A percentile compares a stretch with the other conserved stretches of the same genome.
These are phyloP conservation scores for Brassica juncea DNA, from an alignment of 345 rosid species.

Conservation along the genomic window DNA sequence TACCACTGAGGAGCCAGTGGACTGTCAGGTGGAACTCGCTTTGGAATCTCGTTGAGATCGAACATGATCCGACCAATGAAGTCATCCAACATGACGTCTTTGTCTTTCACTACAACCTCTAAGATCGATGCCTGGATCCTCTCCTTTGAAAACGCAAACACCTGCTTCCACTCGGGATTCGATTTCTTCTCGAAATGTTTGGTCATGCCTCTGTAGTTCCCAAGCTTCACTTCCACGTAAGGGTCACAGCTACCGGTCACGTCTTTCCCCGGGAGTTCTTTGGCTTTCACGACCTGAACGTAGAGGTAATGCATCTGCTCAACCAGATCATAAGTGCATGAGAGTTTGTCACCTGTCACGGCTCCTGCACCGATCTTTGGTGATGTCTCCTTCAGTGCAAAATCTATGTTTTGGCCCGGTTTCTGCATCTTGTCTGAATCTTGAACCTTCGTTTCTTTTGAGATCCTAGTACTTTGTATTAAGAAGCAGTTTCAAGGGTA, in stretches of 20 bases:
- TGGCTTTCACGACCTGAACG: constrained; percentile 86
- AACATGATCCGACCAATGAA: constrained; percentile 70
- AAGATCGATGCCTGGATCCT: constrained; percentile 80
- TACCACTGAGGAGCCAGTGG: constrained; percentile 99
- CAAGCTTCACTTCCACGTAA: constrained; percentile 86
- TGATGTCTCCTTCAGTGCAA: constrained; percentile 85
- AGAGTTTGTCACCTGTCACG: constrained; percentile 68
- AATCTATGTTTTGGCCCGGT: constrained; percentile 69
- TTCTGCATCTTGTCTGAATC: constrained; percentile 65
- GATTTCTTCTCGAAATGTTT: constrained; percentile 92
- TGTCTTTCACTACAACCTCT: constrained; percentile 84
- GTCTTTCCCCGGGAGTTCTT: constrained; percentile 80
- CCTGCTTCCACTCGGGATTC: constrained; percentile 94
- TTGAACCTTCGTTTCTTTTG: constrained; percentile 1
- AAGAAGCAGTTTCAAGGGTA: constrained; percentile 25
- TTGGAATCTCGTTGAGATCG: constrained; percentile 87
- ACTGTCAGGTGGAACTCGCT: constrained; percentile 89
- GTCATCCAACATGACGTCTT: constrained; percentile 76
- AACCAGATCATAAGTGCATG: constrained; percentile 90
- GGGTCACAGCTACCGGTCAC: constrained; percentile 88
- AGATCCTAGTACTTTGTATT: constrained; percentile 22
- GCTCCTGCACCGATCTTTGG: constrained; percentile 90
- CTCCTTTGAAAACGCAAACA: constrained; percentile 95
- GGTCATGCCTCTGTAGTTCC: constrained; percentile 86
- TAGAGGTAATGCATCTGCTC: constrained; percentile 99